Percentiles rank a stretch among this genome's conserved stretches.
Conservation (phyloP, 2,329 filamentous ascomycete species). For the Trichoderma aggressivum region DNA sequence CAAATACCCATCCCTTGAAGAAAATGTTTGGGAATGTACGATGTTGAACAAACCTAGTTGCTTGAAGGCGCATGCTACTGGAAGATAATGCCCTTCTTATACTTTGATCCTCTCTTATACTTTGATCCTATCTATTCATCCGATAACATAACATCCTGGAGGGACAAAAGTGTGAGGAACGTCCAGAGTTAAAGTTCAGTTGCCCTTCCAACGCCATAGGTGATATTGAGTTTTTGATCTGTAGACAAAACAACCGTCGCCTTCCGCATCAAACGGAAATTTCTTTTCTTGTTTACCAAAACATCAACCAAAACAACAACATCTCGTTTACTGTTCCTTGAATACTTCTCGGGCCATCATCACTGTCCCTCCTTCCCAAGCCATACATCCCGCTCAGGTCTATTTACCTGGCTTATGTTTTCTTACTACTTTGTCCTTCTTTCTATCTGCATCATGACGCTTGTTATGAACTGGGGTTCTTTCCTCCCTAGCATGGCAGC, state of each 20-base stretch:
- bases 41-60: too few relatives aligned
- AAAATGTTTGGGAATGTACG: too few relatives aligned
- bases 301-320: neutral
- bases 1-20: neutral
- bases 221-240: neutral
- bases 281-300: neutral
- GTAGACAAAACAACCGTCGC: neutral
- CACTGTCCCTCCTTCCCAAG: neutral
- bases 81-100: too few relatives aligned
- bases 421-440: neutral
- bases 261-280: neutral
- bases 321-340: neutral
- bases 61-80: too few relatives aligned
- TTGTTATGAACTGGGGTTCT: neutral
- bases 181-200: neutral
- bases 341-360: too few relatives aligned
- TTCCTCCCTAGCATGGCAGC: neutral
- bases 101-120: too few relatives aligned
- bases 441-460: neutral
- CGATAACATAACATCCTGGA: neutral
- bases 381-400: too few relatives aligned
- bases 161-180: neutral
- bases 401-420: neutral
- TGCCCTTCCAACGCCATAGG: neutral
- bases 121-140: too few relatives aligned